Conservation (phyloP, 768 basidiomycete species). For the Termitomyces sp. region DNA sequence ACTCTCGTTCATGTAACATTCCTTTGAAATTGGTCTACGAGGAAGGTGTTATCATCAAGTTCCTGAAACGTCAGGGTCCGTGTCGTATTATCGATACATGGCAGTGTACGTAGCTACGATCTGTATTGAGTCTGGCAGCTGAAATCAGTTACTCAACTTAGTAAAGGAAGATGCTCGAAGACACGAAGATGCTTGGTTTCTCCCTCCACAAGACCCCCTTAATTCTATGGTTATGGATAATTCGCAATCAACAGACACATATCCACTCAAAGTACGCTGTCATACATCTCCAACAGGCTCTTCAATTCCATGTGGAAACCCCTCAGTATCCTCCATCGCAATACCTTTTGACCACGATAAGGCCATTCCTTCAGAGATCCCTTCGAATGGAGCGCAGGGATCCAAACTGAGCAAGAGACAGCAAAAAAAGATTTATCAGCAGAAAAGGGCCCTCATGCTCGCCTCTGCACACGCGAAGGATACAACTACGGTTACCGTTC, state of each 20-base stretch:
- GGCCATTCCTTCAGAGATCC: not conserved
- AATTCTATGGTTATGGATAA: not conserved
- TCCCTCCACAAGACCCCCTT: conserved; percentile 17
- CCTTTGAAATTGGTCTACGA: conserved; percentile 39
- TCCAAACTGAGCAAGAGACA: conserved; percentile 5
- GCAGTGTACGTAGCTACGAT: conserved; percentile 26
- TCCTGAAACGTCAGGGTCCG: conserved; percentile 25
- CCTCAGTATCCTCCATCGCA: not conserved
- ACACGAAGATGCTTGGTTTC: conserved; percentile 26
- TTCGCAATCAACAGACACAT: not conserved
- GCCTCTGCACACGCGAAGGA: not conserved
- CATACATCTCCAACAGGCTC: not conserved
- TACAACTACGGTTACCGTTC: not conserved
- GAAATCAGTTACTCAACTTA: not conserved
- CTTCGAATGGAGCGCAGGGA: not conserved
- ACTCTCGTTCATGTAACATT: conserved; percentile 27
- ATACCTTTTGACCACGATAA: not conserved
- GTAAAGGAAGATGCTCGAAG: conserved; percentile 10
- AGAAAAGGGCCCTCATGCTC: not conserved
- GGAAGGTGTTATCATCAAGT: conserved; percentile 39
- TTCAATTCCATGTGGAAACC: not conserved
- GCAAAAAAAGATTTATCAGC: not conserved
- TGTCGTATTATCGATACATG: conserved; percentile 35
- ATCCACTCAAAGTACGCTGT: not conserved
- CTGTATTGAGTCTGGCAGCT: not conserved